Conservation (phyloP, 1,284 basidiomycete species). For the Xerocomus minutiporus region DNA sequence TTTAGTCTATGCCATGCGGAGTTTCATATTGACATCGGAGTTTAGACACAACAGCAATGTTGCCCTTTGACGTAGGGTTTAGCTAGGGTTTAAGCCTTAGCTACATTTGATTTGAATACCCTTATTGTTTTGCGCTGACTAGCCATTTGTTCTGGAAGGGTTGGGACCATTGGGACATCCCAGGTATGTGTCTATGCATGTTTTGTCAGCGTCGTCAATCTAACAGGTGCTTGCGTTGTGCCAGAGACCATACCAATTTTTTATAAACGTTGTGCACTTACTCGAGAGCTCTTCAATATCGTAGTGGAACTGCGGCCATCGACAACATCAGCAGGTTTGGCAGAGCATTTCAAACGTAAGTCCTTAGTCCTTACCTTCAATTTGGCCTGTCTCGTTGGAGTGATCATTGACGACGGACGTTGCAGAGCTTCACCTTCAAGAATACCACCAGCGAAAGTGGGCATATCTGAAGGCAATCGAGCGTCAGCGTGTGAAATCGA, state of each 20-base stretch:
- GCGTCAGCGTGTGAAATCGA: neutral
- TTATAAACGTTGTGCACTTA: neutral
- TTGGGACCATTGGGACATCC: constrained; percentile 2
- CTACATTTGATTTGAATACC: too few relatives aligned
- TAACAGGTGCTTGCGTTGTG: neutral
- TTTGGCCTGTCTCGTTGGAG: neutral
- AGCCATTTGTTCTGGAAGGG: neutral
- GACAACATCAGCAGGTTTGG: neutral
- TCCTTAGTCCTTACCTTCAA: neutral
- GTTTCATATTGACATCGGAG: too few relatives aligned
- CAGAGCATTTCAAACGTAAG: neutral
- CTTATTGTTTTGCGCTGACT: neutral
- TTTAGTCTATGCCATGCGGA: too few relatives aligned
- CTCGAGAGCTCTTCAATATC: neutral
- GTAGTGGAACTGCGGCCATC: neutral
- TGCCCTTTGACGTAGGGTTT: too few relatives aligned
- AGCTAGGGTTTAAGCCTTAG: too few relatives aligned
- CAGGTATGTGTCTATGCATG: neutral
- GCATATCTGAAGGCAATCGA: neutral
- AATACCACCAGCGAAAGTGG: neutral
- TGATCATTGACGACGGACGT: neutral
- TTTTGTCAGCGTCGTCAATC: neutral
- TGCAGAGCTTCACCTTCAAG: neutral
- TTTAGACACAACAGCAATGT: too few relatives aligned
- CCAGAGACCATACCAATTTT: neutral